phyloP scores from a whole-genome alignment of 2,329 filamentous ascomycete species.

The Rosellinia necatrix region DNA sequence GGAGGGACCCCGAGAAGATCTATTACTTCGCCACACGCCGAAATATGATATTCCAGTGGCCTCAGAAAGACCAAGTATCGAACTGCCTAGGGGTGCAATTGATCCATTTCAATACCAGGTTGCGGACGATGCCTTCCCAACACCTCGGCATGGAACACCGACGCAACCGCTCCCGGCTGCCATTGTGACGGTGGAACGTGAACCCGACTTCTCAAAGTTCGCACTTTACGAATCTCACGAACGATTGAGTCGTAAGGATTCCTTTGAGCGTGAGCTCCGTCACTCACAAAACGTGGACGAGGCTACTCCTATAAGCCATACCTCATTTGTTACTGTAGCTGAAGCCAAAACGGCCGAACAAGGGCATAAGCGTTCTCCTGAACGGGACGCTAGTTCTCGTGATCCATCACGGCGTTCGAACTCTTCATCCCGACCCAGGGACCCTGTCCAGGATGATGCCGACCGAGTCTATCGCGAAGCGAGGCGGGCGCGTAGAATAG shows the following conservation, averaged over 20 bases:
- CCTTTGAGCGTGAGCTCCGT: constrained; percentile 53
- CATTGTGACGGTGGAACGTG: constrained; percentile 58
- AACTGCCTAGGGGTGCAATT: constrained; percentile 42
- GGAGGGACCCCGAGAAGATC: constrained; percentile 28
- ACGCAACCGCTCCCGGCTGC: constrained; percentile 53
- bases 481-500: constrained; percentile 57
- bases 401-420: constrained; percentile 43
- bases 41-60: constrained; percentile 37
- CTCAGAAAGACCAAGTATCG: constrained; percentile 33
- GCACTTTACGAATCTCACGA: constrained; percentile 37
- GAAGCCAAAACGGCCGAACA: constrained; percentile 47
- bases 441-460: constrained; percentile 60
- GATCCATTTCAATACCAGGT: constrained; percentile 66
- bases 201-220: constrained; percentile 52
- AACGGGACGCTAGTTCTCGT: constrained; percentile 42
- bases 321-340: constrained; percentile 53
- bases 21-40: constrained; percentile 22
- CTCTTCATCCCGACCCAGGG: constrained; percentile 40
- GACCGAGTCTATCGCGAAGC: constrained; percentile 62
- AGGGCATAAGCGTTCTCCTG: constrained; percentile 39
- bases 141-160: constrained; percentile 47
- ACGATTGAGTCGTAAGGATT: constrained; percentile 55
- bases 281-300: constrained; percentile 52
- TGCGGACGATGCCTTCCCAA: constrained; percentile 55
- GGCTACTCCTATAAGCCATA: constrained; percentile 53